phyloP scores from a whole-genome alignment of 2,329 filamentous ascomycete genomes.

The Neonectria faginata region DNA sequence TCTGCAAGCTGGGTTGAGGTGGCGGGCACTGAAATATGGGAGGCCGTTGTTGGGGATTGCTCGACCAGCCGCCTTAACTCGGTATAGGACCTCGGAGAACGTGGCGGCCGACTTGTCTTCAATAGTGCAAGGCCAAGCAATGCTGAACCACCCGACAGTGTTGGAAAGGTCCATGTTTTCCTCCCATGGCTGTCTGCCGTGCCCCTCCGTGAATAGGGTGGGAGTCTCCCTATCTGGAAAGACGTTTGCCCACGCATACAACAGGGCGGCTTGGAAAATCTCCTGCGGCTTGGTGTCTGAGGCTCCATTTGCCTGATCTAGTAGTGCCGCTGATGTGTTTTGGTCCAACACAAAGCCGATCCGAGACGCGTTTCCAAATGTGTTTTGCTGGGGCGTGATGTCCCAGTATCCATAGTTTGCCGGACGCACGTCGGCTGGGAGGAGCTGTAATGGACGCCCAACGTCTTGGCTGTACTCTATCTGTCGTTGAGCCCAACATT shows the following conservation, averaged over 20 bases:
- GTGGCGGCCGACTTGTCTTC: neutral
- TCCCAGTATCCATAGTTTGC: constrained; percentile 19
- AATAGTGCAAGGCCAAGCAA: neutral
- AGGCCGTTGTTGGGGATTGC: neutral
- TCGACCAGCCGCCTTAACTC: neutral
- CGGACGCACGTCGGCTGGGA: neutral
- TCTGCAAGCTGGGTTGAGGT: neutral
- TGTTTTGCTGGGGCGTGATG: neutral
- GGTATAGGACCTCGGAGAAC: neutral
- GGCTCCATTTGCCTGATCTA: constrained; percentile 19
- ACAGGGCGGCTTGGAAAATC: constrained; percentile 38
- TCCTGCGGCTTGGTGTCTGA: constrained; percentile 28
- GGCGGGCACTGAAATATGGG: neutral
- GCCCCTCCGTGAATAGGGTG: constrained; percentile 53
- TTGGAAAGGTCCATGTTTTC: constrained; percentile 49
- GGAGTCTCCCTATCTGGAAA: constrained; percentile 51
- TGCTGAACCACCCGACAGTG: constrained; percentile 59
- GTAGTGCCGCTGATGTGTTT: constrained; percentile 1
- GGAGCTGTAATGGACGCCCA: neutral
- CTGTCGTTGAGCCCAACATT: constrained; percentile 9
- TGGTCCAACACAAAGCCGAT: constrained; percentile 19
- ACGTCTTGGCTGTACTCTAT: neutral
- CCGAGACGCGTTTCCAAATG: neutral
- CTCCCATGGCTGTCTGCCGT: constrained; percentile 54
- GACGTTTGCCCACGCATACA: constrained; percentile 47